phyloP scores from a whole-genome alignment of 768 basidiomycete genomes.

The Amanita rimosa region DNA sequence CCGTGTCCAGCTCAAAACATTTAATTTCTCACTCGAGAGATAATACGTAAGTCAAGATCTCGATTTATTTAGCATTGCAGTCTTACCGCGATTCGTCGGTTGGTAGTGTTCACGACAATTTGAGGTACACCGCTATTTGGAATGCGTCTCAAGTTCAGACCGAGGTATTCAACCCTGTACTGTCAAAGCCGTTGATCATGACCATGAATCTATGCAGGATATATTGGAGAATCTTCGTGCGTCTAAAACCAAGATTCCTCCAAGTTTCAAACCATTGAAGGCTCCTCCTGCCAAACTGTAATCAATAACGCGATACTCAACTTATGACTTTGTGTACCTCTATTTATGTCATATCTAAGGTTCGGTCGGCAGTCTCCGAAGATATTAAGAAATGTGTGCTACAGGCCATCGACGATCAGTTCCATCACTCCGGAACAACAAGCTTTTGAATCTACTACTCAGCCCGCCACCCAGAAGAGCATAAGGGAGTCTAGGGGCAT shows the following conservation, averaged over 20 bases:
- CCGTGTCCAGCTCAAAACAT: slow-evolving; percentile 67
- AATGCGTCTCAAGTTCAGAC: slow-evolving; percentile 3
- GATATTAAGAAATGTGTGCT: too few species aligned
- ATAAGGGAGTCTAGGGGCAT: too few species aligned
- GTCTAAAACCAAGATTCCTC: not conserved
- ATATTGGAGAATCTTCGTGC: not conserved
- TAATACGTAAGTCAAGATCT: slow-evolving; percentile 43
- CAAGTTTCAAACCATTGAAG: slow-evolving; percentile 1
- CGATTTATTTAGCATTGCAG: not conserved
- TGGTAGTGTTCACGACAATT: slow-evolving; percentile 1
- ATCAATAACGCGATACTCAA: too few species aligned
- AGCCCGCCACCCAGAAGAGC: too few species aligned
- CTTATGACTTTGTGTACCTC: too few species aligned
- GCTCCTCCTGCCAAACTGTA: slow-evolving; percentile 2
- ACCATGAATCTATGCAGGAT: not conserved
- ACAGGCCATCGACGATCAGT: too few species aligned
- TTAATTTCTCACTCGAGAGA: slow-evolving; percentile 71
- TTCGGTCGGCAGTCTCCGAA: too few species aligned
- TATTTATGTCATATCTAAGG: too few species aligned
- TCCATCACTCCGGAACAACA: too few species aligned
- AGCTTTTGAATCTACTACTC: too few species aligned
- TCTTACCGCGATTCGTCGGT: not conserved
- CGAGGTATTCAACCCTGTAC: not conserved
- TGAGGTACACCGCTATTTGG: slow-evolving; percentile 2
- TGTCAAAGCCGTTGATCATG: not conserved